These are phyloP conservation scores for Coprinopsis marcescibilis DNA, from an alignment of 768 basidiomycete genomes.

Conservation along the genomic window DNA sequence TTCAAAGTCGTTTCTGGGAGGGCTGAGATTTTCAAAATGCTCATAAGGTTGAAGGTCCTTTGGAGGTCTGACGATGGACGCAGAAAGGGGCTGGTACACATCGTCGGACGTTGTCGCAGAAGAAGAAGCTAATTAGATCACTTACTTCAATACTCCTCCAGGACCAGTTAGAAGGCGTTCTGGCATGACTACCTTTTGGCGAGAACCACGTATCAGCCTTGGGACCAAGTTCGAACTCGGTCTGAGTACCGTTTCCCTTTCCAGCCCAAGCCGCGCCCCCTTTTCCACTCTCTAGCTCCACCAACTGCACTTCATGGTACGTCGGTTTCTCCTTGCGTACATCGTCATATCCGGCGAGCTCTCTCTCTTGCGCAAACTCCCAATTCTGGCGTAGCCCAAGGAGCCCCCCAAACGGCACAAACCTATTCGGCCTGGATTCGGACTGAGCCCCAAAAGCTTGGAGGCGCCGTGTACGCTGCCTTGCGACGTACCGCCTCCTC, in stretches of 20 bases:
- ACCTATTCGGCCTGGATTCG: slow-evolving; percentile 4
- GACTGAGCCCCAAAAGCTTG: slow-evolving; percentile 17
- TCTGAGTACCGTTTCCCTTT: background rate
- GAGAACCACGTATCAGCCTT: background rate
- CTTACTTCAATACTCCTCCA: background rate
- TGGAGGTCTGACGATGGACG: slow-evolving; percentile 1
- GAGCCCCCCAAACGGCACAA: slow-evolving; percentile 3
- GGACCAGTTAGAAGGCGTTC: background rate
- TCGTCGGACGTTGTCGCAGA: too few species aligned
- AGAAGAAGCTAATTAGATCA: background rate
- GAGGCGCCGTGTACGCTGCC: slow-evolving; percentile 18
- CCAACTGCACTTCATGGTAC: slow-evolving; percentile 5
- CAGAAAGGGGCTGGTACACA: slow-evolving; percentile 5
- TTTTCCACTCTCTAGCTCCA: background rate
- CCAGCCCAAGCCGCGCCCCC: background rate
- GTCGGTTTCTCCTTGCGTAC: slow-evolving; percentile 8
- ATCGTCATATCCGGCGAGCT: too few species aligned
- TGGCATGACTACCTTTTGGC: background rate
- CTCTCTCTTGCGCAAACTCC: background rate
- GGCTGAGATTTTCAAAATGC: background rate
- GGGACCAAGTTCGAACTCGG: too few species aligned
- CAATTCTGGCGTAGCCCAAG: slow-evolving; percentile 3
- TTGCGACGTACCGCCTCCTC: slow-evolving; percentile 30
- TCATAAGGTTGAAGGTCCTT: slow-evolving; percentile 6
- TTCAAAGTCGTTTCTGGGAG: background rate